These are phyloP conservation scores for Mycena kentingensis DNA, from an alignment of 768 basidiomycete species.

Conservation along the genomic window DNA sequence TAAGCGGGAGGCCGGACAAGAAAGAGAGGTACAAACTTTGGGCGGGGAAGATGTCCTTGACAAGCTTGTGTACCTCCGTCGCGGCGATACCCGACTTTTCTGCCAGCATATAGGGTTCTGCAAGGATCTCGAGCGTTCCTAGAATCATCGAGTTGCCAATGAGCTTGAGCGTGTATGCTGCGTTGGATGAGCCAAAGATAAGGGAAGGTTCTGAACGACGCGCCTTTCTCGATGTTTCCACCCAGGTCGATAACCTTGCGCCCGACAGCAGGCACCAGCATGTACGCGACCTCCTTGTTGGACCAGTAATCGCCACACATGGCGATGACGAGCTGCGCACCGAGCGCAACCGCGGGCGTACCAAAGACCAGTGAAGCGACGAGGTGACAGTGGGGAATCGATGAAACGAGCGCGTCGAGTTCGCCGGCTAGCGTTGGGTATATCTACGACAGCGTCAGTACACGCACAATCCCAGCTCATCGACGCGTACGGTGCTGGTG, in stretches of 20 bases:
- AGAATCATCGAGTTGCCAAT: constrained; percentile 80
- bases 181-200: neutral
- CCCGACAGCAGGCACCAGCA: constrained; percentile 79
- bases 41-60: no score
- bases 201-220: neutral
- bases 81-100: constrained; percentile 82
- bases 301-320: constrained; percentile 82
- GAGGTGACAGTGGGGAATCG: constrained; percentile 59
- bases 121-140: constrained; percentile 75
- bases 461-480: neutral
- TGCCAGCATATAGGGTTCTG: constrained; percentile 79
- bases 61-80: constrained; percentile 52
- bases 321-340: constrained; percentile 65
- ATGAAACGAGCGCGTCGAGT: constrained; percentile 67
- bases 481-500: constrained; percentile 70
- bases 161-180: constrained; percentile 73
- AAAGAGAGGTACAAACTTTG: no score
- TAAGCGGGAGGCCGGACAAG: no score
- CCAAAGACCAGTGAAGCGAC: constrained; percentile 82
- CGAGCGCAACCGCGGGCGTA: constrained; percentile 64
- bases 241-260: constrained; percentile 81
- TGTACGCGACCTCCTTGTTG: constrained; percentile 77
- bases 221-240: constrained; percentile 82
- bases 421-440: constrained; percentile 63
- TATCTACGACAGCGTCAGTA: constrained; percentile 39